These are phyloP conservation scores for Sugiyamaella americana DNA, from an alignment of 805 yeast genomes.

Conservation along the genomic window DNA sequence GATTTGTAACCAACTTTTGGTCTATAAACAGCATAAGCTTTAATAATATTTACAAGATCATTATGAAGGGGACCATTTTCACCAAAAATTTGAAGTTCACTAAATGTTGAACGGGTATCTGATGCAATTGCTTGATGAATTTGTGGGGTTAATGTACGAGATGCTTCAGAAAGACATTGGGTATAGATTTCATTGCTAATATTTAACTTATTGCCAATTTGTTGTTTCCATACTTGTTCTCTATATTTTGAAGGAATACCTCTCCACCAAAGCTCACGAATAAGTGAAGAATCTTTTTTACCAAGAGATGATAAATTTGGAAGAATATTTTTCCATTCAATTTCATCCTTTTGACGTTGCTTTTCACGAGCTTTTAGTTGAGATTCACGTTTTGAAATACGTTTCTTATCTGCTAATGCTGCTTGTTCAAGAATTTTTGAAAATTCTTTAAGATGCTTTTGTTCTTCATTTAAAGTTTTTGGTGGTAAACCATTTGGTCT, in stretches of 20 bases:
- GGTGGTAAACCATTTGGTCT: constrained; percentile 66
- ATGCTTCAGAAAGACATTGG: constrained; percentile 11
- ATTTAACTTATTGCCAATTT: constrained; percentile 34
- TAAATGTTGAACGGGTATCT: constrained; percentile 18
- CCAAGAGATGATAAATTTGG: constrained; percentile 35
- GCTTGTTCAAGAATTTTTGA: constrained; percentile 36
- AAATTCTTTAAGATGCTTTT: constrained; percentile 49
- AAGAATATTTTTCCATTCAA: constrained; percentile 39
- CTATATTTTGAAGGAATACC: constrained; percentile 47
- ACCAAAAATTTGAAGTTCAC: constrained; percentile 10
- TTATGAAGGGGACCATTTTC: constrained; percentile 27
- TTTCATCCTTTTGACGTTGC: constrained; percentile 25
- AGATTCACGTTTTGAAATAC: constrained; percentile 7
- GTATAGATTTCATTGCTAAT: constrained; percentile 19
- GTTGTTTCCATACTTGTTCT: constrained; percentile 45
- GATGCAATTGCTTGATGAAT: constrained; percentile 7
- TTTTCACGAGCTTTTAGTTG: constrained; percentile 22
- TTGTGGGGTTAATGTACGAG: neutral
- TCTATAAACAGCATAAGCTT: constrained; percentile 26
- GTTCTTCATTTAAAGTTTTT: constrained; percentile 46
- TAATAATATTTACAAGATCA: constrained; percentile 32
- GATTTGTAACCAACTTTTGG: constrained; percentile 31
- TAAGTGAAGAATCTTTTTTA: constrained; percentile 29
- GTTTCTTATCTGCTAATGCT: constrained; percentile 36
- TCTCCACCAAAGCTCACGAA: constrained; percentile 57